A percentile compares a stretch with the other conserved stretches of the same genome.
Evolutionary conservation across 2,329 filamentous ascomycete species (phyloP).

Genomic region (Clathrospora elynae): DNA sequence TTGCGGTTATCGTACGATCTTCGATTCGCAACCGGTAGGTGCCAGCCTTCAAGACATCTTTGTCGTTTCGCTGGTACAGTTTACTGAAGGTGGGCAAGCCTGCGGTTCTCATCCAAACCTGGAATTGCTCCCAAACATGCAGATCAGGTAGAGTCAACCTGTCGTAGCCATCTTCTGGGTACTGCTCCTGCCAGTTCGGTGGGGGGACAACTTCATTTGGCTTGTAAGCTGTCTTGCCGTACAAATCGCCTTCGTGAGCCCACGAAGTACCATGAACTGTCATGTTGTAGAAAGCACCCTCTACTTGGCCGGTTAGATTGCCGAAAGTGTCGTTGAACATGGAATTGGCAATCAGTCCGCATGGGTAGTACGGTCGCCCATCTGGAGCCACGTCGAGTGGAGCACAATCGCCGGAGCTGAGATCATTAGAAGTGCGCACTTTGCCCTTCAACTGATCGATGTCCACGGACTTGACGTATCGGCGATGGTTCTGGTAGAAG

Average conservation of each 20-base stretch:
- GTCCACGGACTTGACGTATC: conserved; percentile 91
- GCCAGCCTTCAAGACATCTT: conserved; percentile 67
- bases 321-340: conserved; percentile 92
- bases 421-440: conserved; percentile 62
- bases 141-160: conserved; percentile 71
- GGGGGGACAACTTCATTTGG: conserved; percentile 73
- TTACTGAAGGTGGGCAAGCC: conserved; percentile 95
- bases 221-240: conserved; percentile 71
- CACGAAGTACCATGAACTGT: conserved; percentile 80
- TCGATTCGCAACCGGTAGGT: conserved; percentile 77
- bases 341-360: conserved; percentile 94
- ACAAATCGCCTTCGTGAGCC: conserved; percentile 80
- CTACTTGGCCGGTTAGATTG: conserved; percentile 67
- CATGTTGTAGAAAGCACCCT: conserved; percentile 80
- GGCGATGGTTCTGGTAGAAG: conserved; percentile 98
- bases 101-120: conserved; percentile 98
- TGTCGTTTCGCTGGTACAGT: conserved; percentile 82
- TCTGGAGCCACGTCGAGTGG: conserved; percentile 61
- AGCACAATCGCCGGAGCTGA: conserved; percentile 73
- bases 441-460: conserved; percentile 80
- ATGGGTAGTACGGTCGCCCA: conserved; percentile 83
- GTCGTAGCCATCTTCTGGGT: conserved; percentile 70
- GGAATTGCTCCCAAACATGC: conserved; percentile 78
- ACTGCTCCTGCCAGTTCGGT: conserved; percentile 79
- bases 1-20: conserved; percentile 67